Base-by-base conservation (phyloP, 306 rosid species). In the Betula pendula region DNA sequence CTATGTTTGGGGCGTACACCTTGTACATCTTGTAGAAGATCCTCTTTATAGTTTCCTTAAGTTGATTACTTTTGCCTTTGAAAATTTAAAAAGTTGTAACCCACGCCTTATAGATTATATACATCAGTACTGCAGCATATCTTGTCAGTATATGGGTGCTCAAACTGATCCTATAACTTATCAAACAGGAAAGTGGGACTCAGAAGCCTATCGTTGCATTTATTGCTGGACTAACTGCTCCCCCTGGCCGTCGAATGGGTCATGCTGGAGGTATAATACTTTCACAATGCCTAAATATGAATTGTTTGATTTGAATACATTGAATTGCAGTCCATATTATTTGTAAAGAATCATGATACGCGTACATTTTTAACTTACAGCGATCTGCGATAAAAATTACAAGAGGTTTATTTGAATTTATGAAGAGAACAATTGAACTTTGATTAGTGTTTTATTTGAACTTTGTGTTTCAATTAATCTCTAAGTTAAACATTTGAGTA, bases 171-270 rank as follows among this genome's bases (percentile, higher is more conserved):
- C 71, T 51, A 20, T 73, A 72, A 72, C 73, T 50, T 73, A 29
- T 68, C 45, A 50, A 77, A 77, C 92, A 96, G 99, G 99, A 85
- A 86, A 96, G 98, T 59, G 99, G 99, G 35, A 96, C 96, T 76
- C 88, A 93, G 90, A 96, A 96, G 86, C 99, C 97, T 29, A 12
- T 96, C 74, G 99, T 93, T 83, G 98, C 92, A 55, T 93, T 93
- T 77, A 93, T 96, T 85, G 99, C 98, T 85, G 99, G 99, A 77
- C 88, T 96, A 75, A 96, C 98, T 79, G 99, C 99, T 68, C 99
- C 99, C 29, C 99, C 99, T 33, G 99, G 99, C 25, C 98, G 98
- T 59, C 97, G 99, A 33, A 96, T 96, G 99, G 99, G 99, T 77
- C 99, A 96, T 75, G 99, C 99, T 71, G 99, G 99, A 81, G 98